A percentile compares a stretch with the other conserved stretches of the same genome.
Evolutionary conservation across 306 rosid species (phyloP).

Genomic region (Corylus americana): DNA sequence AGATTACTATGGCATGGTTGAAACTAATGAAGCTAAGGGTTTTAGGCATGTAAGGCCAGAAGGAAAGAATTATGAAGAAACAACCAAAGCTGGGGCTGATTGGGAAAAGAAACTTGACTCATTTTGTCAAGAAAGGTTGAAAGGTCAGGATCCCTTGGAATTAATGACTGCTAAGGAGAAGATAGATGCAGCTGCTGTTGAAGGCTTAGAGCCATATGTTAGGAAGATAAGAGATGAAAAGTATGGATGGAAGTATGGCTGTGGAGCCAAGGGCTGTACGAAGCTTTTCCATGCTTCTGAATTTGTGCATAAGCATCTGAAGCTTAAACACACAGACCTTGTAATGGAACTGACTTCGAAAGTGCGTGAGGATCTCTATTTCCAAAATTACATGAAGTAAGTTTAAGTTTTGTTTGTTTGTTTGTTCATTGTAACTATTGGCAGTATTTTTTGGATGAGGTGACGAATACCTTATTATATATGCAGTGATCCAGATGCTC

Average conservation of each 20-base stretch:
- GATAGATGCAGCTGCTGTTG: constrained; percentile 88
- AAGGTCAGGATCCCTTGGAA: constrained; percentile 92
- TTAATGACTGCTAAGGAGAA: constrained; percentile 94
- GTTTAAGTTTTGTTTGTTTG: constrained; percentile 29
- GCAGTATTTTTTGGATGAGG: constrained; percentile 18
- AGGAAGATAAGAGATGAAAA: constrained; percentile 98
- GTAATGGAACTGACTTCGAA: constrained; percentile 76
- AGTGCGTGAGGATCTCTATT: constrained; percentile 87
- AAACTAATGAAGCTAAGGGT: constrained; percentile 81
- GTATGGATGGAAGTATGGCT: constrained; percentile 99
- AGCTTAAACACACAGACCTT: constrained; percentile 89
- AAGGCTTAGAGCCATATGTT: constrained; percentile 82
- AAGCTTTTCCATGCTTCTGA: constrained; percentile 98
- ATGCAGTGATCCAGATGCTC: constrained; percentile 83
- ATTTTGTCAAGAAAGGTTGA: constrained; percentile 84
- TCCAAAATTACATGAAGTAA: constrained; percentile 95
- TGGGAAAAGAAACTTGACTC: constrained; percentile 90
- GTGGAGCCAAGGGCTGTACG: constrained; percentile 99
- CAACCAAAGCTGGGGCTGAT: constrained; percentile 64
- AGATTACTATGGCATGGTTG: constrained; percentile 96
- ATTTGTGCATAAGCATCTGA: constrained; percentile 93
- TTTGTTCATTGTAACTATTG: constrained; percentile 13
- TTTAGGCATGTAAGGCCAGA: constrained; percentile 87
- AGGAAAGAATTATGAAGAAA: constrained; percentile 46
- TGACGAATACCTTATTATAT: constrained; percentile 35